Base-by-base conservation (phyloP, 2,329 filamentous ascomycete species). In the Fusarium sp. region DNA sequence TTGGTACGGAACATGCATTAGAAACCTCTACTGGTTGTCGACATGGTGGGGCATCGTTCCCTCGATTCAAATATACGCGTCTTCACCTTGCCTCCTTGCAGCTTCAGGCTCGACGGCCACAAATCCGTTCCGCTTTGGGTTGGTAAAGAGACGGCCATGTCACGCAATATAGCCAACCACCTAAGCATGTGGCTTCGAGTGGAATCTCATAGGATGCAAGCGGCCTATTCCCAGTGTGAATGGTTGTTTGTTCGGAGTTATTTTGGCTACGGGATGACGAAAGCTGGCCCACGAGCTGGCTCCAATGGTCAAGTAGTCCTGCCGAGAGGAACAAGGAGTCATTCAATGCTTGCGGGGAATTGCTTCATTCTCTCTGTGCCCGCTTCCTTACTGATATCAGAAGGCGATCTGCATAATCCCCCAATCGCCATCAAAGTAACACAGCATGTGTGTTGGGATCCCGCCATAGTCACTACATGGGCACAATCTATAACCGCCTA, bases 141-240 rank as follows among this genome's bases (percentile, higher is more conserved):
- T 24, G 35, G 58, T 16, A 29, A 41, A 18, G 22, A 54, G 24
- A 31, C 20, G 22, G 27, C 54, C 4, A 16, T 35, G 18, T 45
- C 24, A 13, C 22, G 54, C 31, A 62, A 61, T 35, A 39, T 10
- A 52, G 50, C 65, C 68, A 72, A 67, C 58, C 65, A 74, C 41
- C n/a, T 37, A 16, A n/a, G 13, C 68, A 69, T 74, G 68, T 69
- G 62, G 45, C 37, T 59, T 27, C 13, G 18, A 16, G 27, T 16
- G 43, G n/a, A 64, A 56, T 41, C 22, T 41, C 24, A 63, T 66
- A 69, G 54, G 65, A 54, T 64, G 16, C 13, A 52, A 18, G 9
- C 39, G 10, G 22, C 20, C 24, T 24, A 6, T 22, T 56, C 33
- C 33, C 29, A 14, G 16, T 16, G 13, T 20, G 29, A 35, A 27